Evolutionary conservation across 73 alveolate genomes (phyloP).

Genomic region (Tetrahymena thermophila): DNA sequence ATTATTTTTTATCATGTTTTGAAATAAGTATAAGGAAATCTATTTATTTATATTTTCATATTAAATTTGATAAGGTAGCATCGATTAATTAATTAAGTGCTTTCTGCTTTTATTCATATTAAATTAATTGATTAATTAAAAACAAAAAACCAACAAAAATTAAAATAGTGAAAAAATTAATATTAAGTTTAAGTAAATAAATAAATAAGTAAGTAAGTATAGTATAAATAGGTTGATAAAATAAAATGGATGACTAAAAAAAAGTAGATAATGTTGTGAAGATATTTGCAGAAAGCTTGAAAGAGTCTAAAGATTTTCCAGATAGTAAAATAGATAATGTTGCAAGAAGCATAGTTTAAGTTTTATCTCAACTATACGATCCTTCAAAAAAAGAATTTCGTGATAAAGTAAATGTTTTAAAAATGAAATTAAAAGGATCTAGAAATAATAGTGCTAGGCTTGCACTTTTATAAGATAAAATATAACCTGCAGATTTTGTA

Average conservation of each 20-base stretch:
- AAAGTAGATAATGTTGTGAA: background rate
- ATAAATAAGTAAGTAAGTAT: background rate
- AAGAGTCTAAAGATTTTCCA: background rate
- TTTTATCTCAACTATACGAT: background rate
- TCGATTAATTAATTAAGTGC: background rate
- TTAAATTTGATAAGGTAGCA: too few relatives aligned
- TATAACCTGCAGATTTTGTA: background rate
- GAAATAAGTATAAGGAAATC: background rate
- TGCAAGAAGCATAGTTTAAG: background rate
- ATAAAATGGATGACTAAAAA: background rate
- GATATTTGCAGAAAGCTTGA: background rate
- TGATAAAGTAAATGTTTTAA: background rate
- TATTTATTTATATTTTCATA: background rate
- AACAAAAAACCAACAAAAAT: background rate
- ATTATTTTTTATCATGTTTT: too few relatives aligned
- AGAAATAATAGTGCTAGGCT: background rate
- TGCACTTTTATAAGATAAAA: background rate
- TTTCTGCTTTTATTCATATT: background rate
- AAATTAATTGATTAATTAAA: too few relatives aligned
- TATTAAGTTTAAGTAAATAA: background rate
- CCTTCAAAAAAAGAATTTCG: background rate
- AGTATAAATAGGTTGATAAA: background rate
- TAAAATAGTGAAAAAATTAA: background rate
- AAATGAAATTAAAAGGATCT: background rate
- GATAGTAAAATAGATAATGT: background rate